Conservation (phyloP, 768 basidiomycete genomes). For the Tylopilus felleus region DNA sequence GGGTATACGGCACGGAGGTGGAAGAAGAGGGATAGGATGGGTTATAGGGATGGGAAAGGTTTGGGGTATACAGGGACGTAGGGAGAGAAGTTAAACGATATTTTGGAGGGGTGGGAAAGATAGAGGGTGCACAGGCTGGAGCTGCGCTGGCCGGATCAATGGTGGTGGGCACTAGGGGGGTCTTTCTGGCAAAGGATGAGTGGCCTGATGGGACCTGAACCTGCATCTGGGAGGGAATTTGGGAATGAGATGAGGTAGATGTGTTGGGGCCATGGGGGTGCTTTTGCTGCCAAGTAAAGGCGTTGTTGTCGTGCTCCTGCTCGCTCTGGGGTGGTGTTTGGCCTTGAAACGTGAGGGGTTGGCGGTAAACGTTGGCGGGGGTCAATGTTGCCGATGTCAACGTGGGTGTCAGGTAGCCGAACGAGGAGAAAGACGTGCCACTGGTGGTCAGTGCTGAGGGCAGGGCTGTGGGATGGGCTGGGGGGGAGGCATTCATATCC, state of each 20-base stretch:
- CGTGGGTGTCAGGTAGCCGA: conserved; percentile 23
- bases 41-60: conserved; percentile 13
- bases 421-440: conserved; percentile 16
- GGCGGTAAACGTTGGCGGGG: conserved; percentile 19
- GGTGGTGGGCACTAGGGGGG: conserved; percentile 29
- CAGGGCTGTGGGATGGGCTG: background rate
- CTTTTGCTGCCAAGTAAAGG: conserved; percentile 24
- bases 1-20: conserved; percentile 14
- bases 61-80: conserved; percentile 21
- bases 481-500: conserved; percentile 9
- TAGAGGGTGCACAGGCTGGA: conserved; percentile 4
- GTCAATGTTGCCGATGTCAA: conserved; percentile 22
- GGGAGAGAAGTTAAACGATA: conserved; percentile 18
- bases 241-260: conserved; percentile 11
- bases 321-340: conserved; percentile 17
- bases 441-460: conserved; percentile 8
- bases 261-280: conserved; percentile 14
- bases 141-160: conserved; percentile 17
- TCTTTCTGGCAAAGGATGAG: conserved; percentile 26
- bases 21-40: conserved; percentile 16
- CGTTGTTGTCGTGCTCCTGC: conserved; percentile 20
- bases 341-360: conserved; percentile 17
- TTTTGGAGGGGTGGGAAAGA: conserved; percentile 20
- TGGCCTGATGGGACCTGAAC: conserved; percentile 11
- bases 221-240: conserved; percentile 19